Conservation (phyloP, 345 rosid genomes). For the Lumnitzera racemosa region DNA sequence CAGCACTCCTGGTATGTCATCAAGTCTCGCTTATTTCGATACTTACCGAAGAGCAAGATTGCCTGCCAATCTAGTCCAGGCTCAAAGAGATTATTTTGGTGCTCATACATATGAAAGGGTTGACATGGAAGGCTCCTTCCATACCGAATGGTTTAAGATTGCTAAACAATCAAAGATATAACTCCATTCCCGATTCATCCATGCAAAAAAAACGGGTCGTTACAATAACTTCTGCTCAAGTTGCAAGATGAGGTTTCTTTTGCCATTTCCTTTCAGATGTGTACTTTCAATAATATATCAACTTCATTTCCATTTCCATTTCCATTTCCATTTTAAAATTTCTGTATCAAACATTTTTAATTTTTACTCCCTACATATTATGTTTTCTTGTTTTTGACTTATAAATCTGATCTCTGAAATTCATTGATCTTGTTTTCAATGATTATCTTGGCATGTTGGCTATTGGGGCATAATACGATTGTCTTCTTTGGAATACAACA, state of each 20-base stretch:
- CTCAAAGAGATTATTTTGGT: slow-evolving; percentile 93
- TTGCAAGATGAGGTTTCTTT: slow-evolving; percentile 1
- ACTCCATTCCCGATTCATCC: slow-evolving; percentile 1
- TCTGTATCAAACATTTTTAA: too few species aligned
- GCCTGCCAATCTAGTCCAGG: slow-evolving; percentile 96
- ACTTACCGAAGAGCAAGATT: slow-evolving; percentile 71
- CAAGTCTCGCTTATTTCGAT: slow-evolving; percentile 94
- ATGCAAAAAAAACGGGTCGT: slow-evolving; percentile 10
- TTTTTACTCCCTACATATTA: too few species aligned
- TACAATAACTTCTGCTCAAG: slow-evolving; percentile 22
- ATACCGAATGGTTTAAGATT: slow-evolving; percentile 96
- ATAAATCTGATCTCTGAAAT: too few species aligned
- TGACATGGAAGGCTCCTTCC: slow-evolving; percentile 87
- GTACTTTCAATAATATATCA: too few species aligned
- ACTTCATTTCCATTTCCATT: too few species aligned
- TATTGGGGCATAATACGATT: too few species aligned
- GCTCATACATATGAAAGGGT: slow-evolving; percentile 96
- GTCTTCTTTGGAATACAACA: too few species aligned
- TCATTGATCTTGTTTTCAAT: too few species aligned
- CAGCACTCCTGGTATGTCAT: slow-evolving; percentile 90
- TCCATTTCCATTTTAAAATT: too few species aligned
- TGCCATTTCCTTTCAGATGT: background rate
- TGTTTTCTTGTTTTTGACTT: too few species aligned
- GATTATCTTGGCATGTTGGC: too few species aligned
- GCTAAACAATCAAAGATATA: slow-evolving; percentile 58